phyloP scores from a whole-genome alignment of 768 basidiomycete species.

The Podaxis sp. region DNA sequence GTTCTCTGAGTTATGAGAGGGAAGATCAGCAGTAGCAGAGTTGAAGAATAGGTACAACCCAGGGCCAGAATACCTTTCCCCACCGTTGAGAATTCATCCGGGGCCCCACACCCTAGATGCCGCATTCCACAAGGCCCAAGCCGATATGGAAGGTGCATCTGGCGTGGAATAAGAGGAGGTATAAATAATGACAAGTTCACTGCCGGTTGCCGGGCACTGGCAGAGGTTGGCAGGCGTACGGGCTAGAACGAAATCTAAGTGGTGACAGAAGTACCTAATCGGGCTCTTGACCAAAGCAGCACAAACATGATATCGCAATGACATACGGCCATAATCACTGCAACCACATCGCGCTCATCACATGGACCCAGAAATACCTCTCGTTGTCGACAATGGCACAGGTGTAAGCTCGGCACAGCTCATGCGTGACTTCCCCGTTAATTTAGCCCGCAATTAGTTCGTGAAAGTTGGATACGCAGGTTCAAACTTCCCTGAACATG shows the following conservation, averaged over 20 bases:
- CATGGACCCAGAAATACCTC: slow-evolving; percentile 50
- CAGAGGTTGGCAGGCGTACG: not conserved
- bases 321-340: not conserved
- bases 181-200: too few relatives aligned
- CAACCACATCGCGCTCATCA: not conserved
- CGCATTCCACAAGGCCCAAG: too few relatives aligned
- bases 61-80: not conserved
- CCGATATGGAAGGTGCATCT: too few relatives aligned
- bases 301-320: slow-evolving; percentile 10
- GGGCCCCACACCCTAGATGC: too few relatives aligned
- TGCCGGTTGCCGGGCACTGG: not conserved
- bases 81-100: not conserved
- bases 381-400: slow-evolving; percentile 89
- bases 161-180: too few relatives aligned
- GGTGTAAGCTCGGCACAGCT: slow-evolving; percentile 53
- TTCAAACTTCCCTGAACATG: slow-evolving; percentile 94
- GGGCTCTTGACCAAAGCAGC: not conserved
- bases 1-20: not conserved
- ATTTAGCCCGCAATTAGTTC: slow-evolving; percentile 48
- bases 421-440: slow-evolving; percentile 8
- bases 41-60: not conserved
- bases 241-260: not conserved
- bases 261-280: not conserved
- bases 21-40: not conserved
- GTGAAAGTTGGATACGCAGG: slow-evolving; percentile 91